These are phyloP conservation scores for Thymus mandschuricus DNA, from an alignment of 257 asterid species.

Conservation along the genomic window DNA sequence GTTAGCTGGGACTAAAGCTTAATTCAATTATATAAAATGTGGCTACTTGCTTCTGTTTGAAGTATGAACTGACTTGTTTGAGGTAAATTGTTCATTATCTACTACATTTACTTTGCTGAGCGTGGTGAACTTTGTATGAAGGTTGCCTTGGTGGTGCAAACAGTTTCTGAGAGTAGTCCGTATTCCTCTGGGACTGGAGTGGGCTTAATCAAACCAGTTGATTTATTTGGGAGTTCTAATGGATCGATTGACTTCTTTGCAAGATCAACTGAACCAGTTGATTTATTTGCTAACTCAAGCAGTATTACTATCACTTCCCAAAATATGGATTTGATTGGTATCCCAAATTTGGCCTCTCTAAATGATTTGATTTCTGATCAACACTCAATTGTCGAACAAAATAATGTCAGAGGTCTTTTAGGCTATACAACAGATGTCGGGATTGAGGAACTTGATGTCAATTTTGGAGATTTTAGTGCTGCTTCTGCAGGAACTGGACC, in stretches of 20 bases:
- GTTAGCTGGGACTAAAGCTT: constrained; percentile 6
- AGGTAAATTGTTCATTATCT: constrained; percentile 18
- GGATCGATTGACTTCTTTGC: constrained; percentile 42
- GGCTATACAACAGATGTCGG: constrained; percentile 37
- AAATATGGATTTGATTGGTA: constrained; percentile 41
- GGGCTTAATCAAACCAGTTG: constrained; percentile 35
- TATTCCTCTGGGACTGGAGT: constrained; percentile 37
- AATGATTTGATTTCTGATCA: constrained; percentile 38
- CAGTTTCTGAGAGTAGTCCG: constrained; percentile 41
- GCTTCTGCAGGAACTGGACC: constrained; percentile 54
- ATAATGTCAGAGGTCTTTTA: constrained; percentile 28
- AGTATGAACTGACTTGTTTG: constrained; percentile 18
- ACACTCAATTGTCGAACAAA: constrained; percentile 37
- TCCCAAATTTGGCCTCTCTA: constrained; percentile 37
- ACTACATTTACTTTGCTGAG: constrained; percentile 37
- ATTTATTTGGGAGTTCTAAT: constrained; percentile 45
- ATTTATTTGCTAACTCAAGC: constrained; percentile 45
- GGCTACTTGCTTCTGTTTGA: constrained; percentile 14
- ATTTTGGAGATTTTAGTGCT: constrained; percentile 66
- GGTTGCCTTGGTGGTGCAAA: constrained; percentile 46
- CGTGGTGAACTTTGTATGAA: constrained; percentile 40
- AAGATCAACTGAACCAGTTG: constrained; percentile 40
- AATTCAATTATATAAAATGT: constrained; percentile 13
- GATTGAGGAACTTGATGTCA: constrained; percentile 53
- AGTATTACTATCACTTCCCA: constrained; percentile 41